These are phyloP conservation scores for Diaporthe helianthi DNA, from an alignment of 2,329 filamentous ascomycete genomes.

Conservation along the genomic window DNA sequence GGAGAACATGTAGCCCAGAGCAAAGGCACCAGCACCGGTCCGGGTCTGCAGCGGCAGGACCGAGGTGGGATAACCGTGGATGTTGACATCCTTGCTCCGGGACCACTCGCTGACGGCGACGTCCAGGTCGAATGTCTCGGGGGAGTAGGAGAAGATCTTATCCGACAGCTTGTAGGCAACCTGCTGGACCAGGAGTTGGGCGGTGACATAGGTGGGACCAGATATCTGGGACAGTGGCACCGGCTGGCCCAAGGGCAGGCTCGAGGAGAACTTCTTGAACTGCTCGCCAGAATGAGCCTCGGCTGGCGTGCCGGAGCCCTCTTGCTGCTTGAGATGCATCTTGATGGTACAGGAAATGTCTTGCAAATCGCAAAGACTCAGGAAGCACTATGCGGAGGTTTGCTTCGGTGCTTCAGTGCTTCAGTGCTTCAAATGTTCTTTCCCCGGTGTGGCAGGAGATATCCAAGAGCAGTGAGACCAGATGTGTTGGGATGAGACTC, in stretches of 20 bases:
- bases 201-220: conserved; percentile 90
- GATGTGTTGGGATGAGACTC: conserved; percentile 14
- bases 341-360: not conserved
- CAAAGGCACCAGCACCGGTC: conserved; percentile 86
- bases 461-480: not conserved
- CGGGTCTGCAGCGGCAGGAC: conserved; percentile 86
- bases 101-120: conserved; percentile 82
- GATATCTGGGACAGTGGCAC: conserved; percentile 68
- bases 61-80: conserved; percentile 79
- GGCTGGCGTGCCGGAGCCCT: conserved; percentile 46
- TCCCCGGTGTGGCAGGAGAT: not conserved
- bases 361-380: not conserved
- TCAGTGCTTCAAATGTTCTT: too few relatives aligned
- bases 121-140: conserved; percentile 91
- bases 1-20: conserved; percentile 96
- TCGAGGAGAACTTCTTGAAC: conserved; percentile 56
- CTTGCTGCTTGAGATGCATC: conserved; percentile 46
- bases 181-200: conserved; percentile 93
- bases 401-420: conserved; percentile 9
- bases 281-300: conserved; percentile 43
- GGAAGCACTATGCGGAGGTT: conserved; percentile 2
- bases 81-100: conserved; percentile 73
- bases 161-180: conserved; percentile 94
- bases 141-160: conserved; percentile 97
- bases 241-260: conserved; percentile 63